Conservation (phyloP, 257 asterid genomes). For the Ocimum tenuiflorum region DNA sequence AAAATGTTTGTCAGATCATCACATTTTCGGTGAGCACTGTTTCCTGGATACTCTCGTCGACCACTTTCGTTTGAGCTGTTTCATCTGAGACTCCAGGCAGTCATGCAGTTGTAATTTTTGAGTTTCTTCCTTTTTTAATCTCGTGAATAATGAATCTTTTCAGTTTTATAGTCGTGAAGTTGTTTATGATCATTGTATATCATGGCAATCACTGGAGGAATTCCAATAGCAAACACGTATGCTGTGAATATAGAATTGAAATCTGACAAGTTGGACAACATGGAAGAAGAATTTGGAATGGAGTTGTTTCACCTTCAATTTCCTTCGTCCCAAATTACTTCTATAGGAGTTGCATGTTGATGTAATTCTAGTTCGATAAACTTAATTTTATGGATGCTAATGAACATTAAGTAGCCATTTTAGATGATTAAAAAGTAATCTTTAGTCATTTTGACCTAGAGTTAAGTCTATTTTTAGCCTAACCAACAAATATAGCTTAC, state of each 20-base stretch:
- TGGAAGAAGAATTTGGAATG: background rate
- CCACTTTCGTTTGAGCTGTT: background rate
- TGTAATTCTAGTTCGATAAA: background rate
- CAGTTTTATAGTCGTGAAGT: too few relatives aligned
- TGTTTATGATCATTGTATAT: background rate
- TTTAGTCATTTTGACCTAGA: background rate
- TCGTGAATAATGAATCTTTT: too few relatives aligned
- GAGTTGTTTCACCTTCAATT: background rate
- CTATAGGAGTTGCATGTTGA: background rate
- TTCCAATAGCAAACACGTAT: background rate
- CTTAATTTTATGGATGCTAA: too few relatives aligned
- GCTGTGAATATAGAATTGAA: too few relatives aligned
- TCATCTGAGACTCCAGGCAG: background rate
- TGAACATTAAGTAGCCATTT: background rate
- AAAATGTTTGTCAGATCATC: conserved; percentile 16
- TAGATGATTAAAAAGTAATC: background rate
- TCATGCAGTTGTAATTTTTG: background rate
- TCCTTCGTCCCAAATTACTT: too few relatives aligned
- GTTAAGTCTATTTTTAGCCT: too few relatives aligned
- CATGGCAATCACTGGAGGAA: background rate
- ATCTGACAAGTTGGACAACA: background rate
- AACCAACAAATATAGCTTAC: too few relatives aligned
- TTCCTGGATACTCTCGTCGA: background rate
- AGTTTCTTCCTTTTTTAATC: too few relatives aligned
- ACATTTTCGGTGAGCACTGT: conserved; percentile 19